These are phyloP conservation scores for Metarhizium robertsii DNA, from an alignment of 2,329 filamentous ascomycete genomes.

Conservation along the genomic window DNA sequence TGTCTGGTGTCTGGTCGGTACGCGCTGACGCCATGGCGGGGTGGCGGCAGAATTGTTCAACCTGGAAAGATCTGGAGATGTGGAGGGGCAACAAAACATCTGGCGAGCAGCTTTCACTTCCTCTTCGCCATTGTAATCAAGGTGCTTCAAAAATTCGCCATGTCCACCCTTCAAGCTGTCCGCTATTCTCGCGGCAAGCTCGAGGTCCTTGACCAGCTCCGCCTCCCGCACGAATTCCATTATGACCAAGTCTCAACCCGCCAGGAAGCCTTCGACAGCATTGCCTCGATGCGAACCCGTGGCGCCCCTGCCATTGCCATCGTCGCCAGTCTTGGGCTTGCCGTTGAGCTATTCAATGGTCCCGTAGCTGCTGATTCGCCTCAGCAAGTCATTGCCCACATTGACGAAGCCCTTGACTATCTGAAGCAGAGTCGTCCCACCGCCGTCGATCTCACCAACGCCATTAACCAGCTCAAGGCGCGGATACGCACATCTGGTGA, in stretches of 20 bases:
- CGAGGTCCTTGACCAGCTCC: conserved; percentile 75
- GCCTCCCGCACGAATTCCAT: conserved; percentile 68
- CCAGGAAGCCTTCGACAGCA: conserved; percentile 72
- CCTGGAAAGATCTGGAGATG: background rate
- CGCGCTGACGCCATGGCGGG: conserved; percentile 16
- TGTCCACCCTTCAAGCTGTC: conserved; percentile 65
- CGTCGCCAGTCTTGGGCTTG: conserved; percentile 82
- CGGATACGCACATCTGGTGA: conserved; percentile 44
- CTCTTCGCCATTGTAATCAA: background rate
- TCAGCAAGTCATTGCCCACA: conserved; percentile 57
- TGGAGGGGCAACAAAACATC: conserved; percentile 18
- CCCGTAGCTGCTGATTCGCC: conserved; percentile 31
- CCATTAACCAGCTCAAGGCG: conserved; percentile 68
- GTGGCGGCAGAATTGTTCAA: conserved; percentile 20
- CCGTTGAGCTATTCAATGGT: conserved; percentile 66
- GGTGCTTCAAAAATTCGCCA: conserved; percentile 13
- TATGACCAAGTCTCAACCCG: conserved; percentile 64
- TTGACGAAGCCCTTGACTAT: conserved; percentile 72
- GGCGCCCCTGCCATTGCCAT: conserved; percentile 93
- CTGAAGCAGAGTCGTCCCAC: conserved; percentile 85
- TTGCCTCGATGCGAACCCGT: conserved; percentile 69
- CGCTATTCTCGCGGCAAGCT: conserved; percentile 64
- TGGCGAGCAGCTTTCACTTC: background rate
- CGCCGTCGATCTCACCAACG: conserved; percentile 89
- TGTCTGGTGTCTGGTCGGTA: background rate